Evolutionary conservation across 2,329 filamentous ascomycete genomes (phyloP).

Genomic region (Botrytis squamosa): DNA sequence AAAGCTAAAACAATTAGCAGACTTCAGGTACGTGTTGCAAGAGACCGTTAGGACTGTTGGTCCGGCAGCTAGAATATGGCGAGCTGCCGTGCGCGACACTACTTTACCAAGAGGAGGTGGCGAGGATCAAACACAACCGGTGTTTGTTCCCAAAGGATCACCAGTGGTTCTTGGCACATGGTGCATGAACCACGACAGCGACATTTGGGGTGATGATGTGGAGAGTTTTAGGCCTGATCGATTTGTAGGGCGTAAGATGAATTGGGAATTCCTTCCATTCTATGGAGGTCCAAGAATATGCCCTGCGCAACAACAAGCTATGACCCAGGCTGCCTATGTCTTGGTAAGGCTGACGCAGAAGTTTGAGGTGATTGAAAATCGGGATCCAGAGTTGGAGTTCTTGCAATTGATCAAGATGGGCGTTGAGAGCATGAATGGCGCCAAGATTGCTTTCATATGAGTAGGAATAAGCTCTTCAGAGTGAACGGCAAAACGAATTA

Average conservation of each 20-base stretch:
- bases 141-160: conserved; percentile 32
- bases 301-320: conserved; percentile 24
- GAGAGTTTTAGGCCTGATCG: conserved; percentile 71
- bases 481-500: not conserved
- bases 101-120: conserved; percentile 38
- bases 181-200: conserved; percentile 37
- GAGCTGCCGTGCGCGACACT: conserved; percentile 30
- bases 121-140: conserved; percentile 30
- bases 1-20: conserved; percentile 51
- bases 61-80: conserved; percentile 10
- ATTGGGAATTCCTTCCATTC: conserved; percentile 75
- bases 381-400: conserved; percentile 20
- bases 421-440: conserved; percentile 4
- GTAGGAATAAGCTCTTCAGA: not conserved
- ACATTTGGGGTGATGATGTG: conserved; percentile 70
- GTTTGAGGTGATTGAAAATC: conserved; percentile 20
- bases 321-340: conserved; percentile 21
- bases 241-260: conserved; percentile 62
- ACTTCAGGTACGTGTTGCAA: conserved; percentile 55
- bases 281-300: conserved; percentile 66
- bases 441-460: not conserved
- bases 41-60: conserved; percentile 45
- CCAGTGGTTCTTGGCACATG: conserved; percentile 29
- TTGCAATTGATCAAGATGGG: conserved; percentile 10
- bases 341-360: conserved; percentile 17